Percentiles rank a stretch among this genome's conserved stretches.
Evolutionary conservation across 2,329 filamentous ascomycete genomes (phyloP).

Genomic region (Claviceps sp.): DNA sequence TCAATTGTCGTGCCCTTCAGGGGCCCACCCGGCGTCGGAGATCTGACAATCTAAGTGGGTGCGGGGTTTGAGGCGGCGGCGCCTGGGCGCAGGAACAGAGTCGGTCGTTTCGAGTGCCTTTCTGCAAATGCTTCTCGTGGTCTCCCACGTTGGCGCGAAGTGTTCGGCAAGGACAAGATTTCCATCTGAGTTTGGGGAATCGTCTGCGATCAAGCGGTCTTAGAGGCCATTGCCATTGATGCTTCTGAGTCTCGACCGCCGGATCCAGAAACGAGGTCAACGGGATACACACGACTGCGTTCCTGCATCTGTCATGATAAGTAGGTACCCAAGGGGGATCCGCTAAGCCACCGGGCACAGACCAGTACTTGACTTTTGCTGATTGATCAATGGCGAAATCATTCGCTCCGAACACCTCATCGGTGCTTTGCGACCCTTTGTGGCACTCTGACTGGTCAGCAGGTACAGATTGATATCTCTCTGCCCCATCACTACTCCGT

Average conservation of each 20-base stretch:
- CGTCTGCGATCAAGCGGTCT: too few species aligned
- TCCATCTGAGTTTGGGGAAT: background rate
- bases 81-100: background rate
- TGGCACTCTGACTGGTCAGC: slow-evolving; percentile 6
- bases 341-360: slow-evolving; percentile 3
- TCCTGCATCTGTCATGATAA: background rate
- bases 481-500: background rate
- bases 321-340: background rate
- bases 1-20: slow-evolving; percentile 6
- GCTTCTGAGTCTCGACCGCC: background rate
- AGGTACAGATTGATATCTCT: background rate
- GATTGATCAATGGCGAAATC: slow-evolving; percentile 10
- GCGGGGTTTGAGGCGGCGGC: background rate
- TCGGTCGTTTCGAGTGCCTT: background rate
- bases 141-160: background rate
- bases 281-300: background rate
- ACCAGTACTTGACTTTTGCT: slow-evolving; percentile 4
- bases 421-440: background rate
- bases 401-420: slow-evolving; percentile 6
- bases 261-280: background rate
- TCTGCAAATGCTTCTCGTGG: background rate
- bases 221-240: background rate
- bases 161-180: background rate
- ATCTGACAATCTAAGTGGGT: slow-evolving; percentile 1
- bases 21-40: slow-evolving; percentile 1